phyloP scores from a whole-genome alignment of 306 rosid species.

The Trifolium subterraneum region DNA sequence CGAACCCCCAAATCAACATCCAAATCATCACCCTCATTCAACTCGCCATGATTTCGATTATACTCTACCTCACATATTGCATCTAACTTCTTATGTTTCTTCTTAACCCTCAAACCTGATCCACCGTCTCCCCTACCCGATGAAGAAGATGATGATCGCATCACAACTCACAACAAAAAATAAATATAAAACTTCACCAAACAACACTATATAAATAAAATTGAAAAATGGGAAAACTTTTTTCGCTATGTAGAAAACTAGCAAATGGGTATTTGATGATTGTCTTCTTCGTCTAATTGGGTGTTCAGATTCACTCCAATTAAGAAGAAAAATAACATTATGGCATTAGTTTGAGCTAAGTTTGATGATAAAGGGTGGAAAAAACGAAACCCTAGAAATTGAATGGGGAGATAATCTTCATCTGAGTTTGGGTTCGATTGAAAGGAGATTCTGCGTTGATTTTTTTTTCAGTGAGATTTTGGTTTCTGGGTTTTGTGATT shows the following conservation, averaged over 20 bases:
- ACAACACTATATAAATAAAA: neutral
- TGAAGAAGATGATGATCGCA: slow-evolving; percentile 64
- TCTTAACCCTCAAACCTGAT: slow-evolving; percentile 70
- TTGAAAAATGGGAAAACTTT: neutral
- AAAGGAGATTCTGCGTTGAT: neutral
- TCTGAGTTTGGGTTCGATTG: neutral
- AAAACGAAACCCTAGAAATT: slow-evolving; percentile 73
- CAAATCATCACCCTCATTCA: slow-evolving; percentile 54
- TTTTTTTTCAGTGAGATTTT: neutral
- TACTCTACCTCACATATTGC: slow-evolving; percentile 87
- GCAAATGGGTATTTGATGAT: slow-evolving; percentile 47
- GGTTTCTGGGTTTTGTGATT: slow-evolving; percentile 12
- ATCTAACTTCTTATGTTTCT: slow-evolving; percentile 92
- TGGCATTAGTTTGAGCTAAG: slow-evolving; percentile 47
- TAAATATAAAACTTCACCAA: slow-evolving; percentile 27
- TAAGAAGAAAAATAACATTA: slow-evolving; percentile 36
- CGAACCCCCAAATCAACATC: slow-evolving; percentile 58
- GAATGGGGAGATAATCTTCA: slow-evolving; percentile 23
- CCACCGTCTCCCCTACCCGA: slow-evolving; percentile 45
- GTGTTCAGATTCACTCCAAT: slow-evolving; percentile 40
- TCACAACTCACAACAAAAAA: slow-evolving; percentile 47
- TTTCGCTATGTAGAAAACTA: slow-evolving; percentile 29
- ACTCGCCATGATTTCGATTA: slow-evolving; percentile 67
- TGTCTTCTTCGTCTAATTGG: slow-evolving; percentile 43
- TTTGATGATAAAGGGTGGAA: slow-evolving; percentile 35